Conservation (phyloP, 805 yeast species). For the Monosporozyma solicola region DNA sequence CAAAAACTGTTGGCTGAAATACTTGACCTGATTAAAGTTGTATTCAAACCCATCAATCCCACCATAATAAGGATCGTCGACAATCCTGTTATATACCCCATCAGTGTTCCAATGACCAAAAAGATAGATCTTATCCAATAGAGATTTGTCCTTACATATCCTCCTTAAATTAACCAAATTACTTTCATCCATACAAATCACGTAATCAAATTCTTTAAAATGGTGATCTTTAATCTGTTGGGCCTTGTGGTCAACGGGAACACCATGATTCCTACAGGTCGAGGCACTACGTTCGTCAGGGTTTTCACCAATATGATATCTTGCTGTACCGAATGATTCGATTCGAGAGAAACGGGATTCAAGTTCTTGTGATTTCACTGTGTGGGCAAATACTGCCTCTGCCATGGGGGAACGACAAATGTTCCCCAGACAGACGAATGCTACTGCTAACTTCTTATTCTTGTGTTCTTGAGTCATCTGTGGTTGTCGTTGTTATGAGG, state of each 20-base stretch:
- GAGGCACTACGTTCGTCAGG: constrained; percentile 71
- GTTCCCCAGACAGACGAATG: constrained; percentile 87
- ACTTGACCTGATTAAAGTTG: constrained; percentile 64
- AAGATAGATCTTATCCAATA: constrained; percentile 39
- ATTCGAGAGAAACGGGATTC: constrained; percentile 40
- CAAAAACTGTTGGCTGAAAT: constrained; percentile 67
- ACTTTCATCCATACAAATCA: constrained; percentile 63
- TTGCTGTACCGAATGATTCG: constrained; percentile 86
- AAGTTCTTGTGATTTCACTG: constrained; percentile 42
- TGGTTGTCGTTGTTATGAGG: background rate
- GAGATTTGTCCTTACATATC: constrained; percentile 37
- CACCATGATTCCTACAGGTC: constrained; percentile 61
- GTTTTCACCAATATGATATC: constrained; percentile 71
- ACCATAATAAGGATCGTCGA: constrained; percentile 91
- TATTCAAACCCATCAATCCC: constrained; percentile 74
- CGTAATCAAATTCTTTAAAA: constrained; percentile 53
- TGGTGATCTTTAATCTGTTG: constrained; percentile 52
- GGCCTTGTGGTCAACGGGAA: constrained; percentile 66
- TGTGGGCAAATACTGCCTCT: constrained; percentile 75
- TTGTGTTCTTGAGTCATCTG: constrained; percentile 11
- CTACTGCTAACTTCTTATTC: constrained; percentile 44
- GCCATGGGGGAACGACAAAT: constrained; percentile 98
- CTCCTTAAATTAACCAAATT: constrained; percentile 44
- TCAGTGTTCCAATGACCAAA: constrained; percentile 79
- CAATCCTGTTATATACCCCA: constrained; percentile 42